Conservation (phyloP, 2,329 filamentous ascomycete genomes). For the Ophiostoma quercus region DNA sequence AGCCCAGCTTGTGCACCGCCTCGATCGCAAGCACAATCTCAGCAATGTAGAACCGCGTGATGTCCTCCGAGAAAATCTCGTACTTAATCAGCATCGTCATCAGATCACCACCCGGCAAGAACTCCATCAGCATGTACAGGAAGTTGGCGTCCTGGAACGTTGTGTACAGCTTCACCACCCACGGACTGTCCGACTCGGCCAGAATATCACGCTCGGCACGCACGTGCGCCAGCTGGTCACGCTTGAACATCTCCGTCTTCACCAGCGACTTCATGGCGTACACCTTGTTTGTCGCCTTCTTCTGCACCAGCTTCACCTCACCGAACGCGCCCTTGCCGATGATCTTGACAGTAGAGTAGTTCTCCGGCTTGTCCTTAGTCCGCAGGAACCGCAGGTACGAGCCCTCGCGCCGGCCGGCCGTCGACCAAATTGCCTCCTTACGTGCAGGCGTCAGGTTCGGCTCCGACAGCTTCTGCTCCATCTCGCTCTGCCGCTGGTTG, state of each 20-base stretch:
- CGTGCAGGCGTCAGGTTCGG: constrained; percentile 66
- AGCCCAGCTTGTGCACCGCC: constrained; percentile 94
- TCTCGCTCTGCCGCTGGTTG: constrained; percentile 91
- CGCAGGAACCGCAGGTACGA: constrained; percentile 91
- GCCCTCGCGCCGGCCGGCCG: constrained; percentile 79
- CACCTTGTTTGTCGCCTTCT: constrained; percentile 92
- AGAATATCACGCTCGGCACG: constrained; percentile 96
- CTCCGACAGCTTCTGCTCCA: constrained; percentile 80
- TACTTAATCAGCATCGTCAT: constrained; percentile 99
- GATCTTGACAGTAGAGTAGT: constrained; percentile 94
- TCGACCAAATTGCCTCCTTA: constrained; percentile 79
- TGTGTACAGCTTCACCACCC: constrained; percentile 97
- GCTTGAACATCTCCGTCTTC: constrained; percentile 99
- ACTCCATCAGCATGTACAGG: constrained; percentile 99
- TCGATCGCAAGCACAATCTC: constrained; percentile 98
- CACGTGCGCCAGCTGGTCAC: constrained; percentile 95
- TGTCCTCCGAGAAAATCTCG: constrained; percentile 98
- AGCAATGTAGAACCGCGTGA: constrained; percentile 98
- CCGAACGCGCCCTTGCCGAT: constrained; percentile 99
- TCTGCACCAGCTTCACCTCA: constrained; percentile 94
- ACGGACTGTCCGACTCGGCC: constrained; percentile 97
- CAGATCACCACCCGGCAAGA: constrained; percentile 91
- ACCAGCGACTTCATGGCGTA: constrained; percentile 98
- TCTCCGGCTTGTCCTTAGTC: constrained; percentile 86
- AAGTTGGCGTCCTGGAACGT: constrained; percentile 97